Evolutionary conservation across 495 filamentous ascomycete genomes (phyloP).

Genomic region (Daldinia childiae): DNA sequence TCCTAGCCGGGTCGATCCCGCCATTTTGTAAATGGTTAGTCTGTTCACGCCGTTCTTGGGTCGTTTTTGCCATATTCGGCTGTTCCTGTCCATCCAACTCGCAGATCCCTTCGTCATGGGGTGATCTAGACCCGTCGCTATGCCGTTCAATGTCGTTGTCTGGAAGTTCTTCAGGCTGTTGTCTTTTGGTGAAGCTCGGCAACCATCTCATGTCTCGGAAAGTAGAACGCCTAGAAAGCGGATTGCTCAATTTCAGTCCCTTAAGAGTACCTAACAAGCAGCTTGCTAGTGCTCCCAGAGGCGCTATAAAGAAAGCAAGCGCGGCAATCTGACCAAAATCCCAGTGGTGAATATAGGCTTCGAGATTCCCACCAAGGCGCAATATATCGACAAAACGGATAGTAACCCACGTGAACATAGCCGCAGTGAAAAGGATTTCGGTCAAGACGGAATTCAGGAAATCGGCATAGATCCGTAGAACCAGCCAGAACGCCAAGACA

Average conservation of each 20-base stretch:
- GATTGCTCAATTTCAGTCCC: slow-evolving; percentile 1
- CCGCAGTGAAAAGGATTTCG: slow-evolving; percentile 27
- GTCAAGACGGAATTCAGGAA: slow-evolving; percentile 36
- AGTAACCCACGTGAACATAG: slow-evolving; percentile 30
- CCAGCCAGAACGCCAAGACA: slow-evolving; percentile 35
- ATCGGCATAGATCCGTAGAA: slow-evolving; percentile 37
- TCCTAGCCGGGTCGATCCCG: slow-evolving; percentile 5
- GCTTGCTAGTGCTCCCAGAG: slow-evolving; percentile 28
- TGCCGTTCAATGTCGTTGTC: slow-evolving; percentile 12
- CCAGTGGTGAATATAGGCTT: slow-evolving; percentile 22
- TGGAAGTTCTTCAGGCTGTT: slow-evolving; percentile 11
- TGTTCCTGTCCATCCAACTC: neutral
- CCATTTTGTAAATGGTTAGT: slow-evolving; percentile 8
- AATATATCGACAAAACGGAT: slow-evolving; percentile 37
- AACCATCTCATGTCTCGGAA: slow-evolving; percentile 14
- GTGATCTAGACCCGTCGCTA: slow-evolving; percentile 6
- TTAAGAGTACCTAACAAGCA: slow-evolving; percentile 21
- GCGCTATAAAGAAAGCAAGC: slow-evolving; percentile 33
- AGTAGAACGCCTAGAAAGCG: neutral
- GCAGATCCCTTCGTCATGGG: neutral
- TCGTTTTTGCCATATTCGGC: neutral
- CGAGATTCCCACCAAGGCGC: slow-evolving; percentile 25
- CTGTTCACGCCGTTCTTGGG: neutral
- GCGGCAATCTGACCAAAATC: slow-evolving; percentile 32
- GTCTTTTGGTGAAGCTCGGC: slow-evolving; percentile 5